phyloP scores from a whole-genome alignment of 805 yeast species.

The Geotrichum ghanense region DNA sequence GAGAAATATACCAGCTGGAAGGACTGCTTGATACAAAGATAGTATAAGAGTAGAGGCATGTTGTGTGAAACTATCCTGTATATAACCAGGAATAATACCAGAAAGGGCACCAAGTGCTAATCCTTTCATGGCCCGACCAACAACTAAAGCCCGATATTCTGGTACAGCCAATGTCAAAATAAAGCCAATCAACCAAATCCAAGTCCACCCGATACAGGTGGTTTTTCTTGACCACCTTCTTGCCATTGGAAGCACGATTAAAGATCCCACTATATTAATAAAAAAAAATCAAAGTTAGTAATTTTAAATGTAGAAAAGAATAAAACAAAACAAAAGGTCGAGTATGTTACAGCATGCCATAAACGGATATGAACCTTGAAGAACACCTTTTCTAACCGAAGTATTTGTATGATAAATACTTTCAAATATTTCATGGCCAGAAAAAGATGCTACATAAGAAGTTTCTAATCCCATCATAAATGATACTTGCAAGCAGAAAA shows the following conservation, averaged over 20 bases:
- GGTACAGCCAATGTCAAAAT: neutral
- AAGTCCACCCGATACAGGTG: neutral
- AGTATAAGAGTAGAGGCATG: neutral
- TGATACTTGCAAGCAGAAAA: neutral
- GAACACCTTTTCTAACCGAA: neutral
- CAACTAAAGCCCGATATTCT: neutral
- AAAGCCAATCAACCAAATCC: neutral
- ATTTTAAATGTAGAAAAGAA: neutral
- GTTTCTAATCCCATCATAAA: neutral
- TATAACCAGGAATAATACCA: neutral
- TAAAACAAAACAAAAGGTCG: neutral
- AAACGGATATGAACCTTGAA: neutral
- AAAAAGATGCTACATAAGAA: neutral
- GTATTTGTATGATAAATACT: neutral
- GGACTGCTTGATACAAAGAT: neutral
- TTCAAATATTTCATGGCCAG: neutral
- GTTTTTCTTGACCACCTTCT: neutral
- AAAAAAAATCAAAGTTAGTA: no score
- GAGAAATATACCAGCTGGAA: neutral
- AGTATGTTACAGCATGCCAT: neutral
- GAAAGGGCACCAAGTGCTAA: neutral
- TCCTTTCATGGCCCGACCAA: neutral
- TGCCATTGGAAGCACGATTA: neutral
- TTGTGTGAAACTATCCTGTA: neutral
- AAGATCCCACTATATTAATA: neutral